Base-by-base conservation (phyloP, 768 basidiomycete species). In the Leccinum aurantiacum region DNA sequence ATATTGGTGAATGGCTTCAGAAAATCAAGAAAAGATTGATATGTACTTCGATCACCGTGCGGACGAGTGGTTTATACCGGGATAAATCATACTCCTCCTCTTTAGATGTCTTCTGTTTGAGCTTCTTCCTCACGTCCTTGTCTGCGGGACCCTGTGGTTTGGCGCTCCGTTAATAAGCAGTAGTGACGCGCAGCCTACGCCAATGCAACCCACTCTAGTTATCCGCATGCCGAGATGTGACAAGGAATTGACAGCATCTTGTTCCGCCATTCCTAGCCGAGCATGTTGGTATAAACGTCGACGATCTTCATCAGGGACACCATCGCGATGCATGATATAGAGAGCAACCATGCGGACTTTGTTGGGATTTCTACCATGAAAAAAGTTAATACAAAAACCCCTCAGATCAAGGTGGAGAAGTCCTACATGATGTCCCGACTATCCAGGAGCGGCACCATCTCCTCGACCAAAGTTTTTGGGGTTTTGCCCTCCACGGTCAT, bases 61-160 rank as follows among this genome's bases (percentile, higher is more conserved):
- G 86, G 29, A 98, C 71, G 2, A 88, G 76, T 7, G 97, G 97
- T 69, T 90, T 94, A 76, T 86, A 99, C 60, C 97, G 84, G 17
- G 96, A 98, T 33, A 99, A 83, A 64, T 98, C 96, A 69, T 98
- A 99, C 67, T 97, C 95, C 61, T 96, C 95, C n/a, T 93, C 93
- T n/a, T 70, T 67, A 57, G 69, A 79, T 27, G 78, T 72, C 71
- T 90, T 93, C 69, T 89, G 88, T 78, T 91, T 95, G 57, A 93
- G 78, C 63, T 85, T 88, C 74, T 88, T 91, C 79, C 86, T 90
- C 31, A 78, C 84, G 68, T 95, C 91, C 55, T 86, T 84, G 67
- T 96, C 93, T 8, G 79, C 79, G 2, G 90, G 82, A 6, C 82
- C 81, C 93, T 96, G 63, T 7, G 7, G 8, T 48, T 38, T 3